Conservation (phyloP, 495 filamentous ascomycete species). For the Choiromyces venosus region DNA sequence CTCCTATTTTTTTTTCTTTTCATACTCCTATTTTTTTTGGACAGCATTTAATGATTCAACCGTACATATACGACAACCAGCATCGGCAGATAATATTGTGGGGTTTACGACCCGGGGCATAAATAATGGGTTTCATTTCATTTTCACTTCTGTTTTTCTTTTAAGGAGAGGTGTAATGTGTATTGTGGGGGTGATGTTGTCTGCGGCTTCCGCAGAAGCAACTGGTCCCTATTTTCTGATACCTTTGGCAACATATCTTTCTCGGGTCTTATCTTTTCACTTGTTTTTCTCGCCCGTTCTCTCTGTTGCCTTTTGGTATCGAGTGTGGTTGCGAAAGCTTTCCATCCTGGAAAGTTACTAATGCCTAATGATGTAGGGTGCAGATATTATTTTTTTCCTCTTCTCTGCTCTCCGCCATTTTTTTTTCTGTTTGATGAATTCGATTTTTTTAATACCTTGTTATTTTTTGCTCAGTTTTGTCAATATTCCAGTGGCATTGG, state of each 20-base stretch:
- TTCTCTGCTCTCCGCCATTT: conserved; percentile 5
- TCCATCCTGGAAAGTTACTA: conserved; percentile 7
- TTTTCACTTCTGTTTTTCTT: conserved; percentile 2
- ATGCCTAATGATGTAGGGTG: conserved; percentile 30
- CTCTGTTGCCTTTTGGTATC: neutral
- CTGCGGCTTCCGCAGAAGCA: neutral
- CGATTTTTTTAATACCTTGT: conserved; percentile 19
- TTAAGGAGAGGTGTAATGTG: neutral
- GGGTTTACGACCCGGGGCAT: neutral
- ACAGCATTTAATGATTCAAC: conserved; percentile 2
- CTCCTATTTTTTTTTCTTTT: conserved; percentile 23
- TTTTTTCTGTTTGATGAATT: neutral
- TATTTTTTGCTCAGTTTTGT: conserved; percentile 23
- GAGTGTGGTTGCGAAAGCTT: neutral
- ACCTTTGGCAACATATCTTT: neutral
- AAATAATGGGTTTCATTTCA: conserved; percentile 3
- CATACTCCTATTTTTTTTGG: conserved; percentile 25
- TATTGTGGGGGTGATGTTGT: neutral
- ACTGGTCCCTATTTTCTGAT: neutral
- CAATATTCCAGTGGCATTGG: neutral
- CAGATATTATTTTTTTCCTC: conserved; percentile 10
- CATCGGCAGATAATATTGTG: conserved; percentile 1
- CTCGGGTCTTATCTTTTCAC: neutral
- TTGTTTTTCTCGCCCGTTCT: neutral
- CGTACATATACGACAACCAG: conserved; percentile 4